Conservation (phyloP, 345 rosid genomes). For the Arabis alpina region DNA sequence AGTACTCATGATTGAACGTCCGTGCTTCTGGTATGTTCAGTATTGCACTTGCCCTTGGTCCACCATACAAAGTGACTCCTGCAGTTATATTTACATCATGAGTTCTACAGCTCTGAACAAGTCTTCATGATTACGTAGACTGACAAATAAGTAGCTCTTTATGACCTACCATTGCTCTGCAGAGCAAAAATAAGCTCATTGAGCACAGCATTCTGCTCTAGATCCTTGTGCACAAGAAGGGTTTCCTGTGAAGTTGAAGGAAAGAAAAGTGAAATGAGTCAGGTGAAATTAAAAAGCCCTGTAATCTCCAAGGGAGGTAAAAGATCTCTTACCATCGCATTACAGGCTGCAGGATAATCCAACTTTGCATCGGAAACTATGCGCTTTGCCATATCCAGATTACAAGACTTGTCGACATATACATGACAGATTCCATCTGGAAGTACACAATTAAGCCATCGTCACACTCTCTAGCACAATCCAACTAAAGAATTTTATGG, state of each 20-base stretch:
- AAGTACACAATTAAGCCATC: constrained; percentile 1
- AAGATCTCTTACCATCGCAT: constrained; percentile 75
- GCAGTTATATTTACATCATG: constrained; percentile 27
- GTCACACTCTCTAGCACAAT: constrained; percentile 13
- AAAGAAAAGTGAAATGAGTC: constrained; percentile 17
- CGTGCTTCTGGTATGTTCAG: constrained; percentile 64
- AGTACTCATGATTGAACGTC: constrained; percentile 83
- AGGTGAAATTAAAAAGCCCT: background rate
- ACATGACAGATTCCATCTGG: constrained; percentile 98
- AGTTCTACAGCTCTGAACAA: background rate
- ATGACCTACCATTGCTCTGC: constrained; percentile 61
- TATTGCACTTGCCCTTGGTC: constrained; percentile 69
- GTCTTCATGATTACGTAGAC: background rate
- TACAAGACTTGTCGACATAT: constrained; percentile 86
- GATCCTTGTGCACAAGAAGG: constrained; percentile 91
- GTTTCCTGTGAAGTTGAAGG: constrained; percentile 68
- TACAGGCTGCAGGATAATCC: constrained; percentile 98
- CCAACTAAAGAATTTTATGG: background rate
- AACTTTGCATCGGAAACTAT: constrained; percentile 86
- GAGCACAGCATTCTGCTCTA: constrained; percentile 62
- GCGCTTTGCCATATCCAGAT: constrained; percentile 78
- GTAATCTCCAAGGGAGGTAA: constrained; percentile 2
- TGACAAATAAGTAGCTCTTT: background rate
- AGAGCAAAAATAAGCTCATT: constrained; percentile 61
- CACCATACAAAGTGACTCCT: constrained; percentile 86